Percentiles rank a stretch among this genome's conserved stretches.
These are phyloP conservation scores for Mycena chlorophos DNA, from an alignment of 768 basidiomycete species.

Conservation along the genomic window DNA sequence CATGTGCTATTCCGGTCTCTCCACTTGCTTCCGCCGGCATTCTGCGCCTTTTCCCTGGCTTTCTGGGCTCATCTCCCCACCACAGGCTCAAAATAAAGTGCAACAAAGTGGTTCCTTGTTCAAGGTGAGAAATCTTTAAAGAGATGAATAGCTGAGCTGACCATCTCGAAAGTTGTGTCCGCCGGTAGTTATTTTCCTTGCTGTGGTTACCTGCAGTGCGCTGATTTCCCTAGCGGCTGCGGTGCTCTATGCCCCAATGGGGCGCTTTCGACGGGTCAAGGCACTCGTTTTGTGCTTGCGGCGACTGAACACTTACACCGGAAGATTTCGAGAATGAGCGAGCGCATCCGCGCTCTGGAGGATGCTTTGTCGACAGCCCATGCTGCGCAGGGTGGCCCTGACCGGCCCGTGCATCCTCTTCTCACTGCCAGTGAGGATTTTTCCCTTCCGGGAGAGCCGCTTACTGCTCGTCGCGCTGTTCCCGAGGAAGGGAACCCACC, in stretches of 20 bases:
- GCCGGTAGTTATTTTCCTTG: too few relatives aligned
- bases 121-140: too few relatives aligned
- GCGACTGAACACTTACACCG: conserved; percentile 67
- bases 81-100: conserved; percentile 77
- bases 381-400: conserved; percentile 30
- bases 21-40: conserved; percentile 20
- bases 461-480: not conserved
- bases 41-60: conserved; percentile 31
- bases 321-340: conserved; percentile 51
- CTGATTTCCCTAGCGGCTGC: too few relatives aligned
- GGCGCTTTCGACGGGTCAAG: conserved; percentile 74
- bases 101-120: conserved; percentile 80
- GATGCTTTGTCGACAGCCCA: conserved; percentile 58
- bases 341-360: conserved; percentile 59
- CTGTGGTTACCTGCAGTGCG: too few relatives aligned
- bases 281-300: conserved; percentile 67
- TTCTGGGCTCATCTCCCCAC: conserved; percentile 18
- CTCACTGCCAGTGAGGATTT: conserved; percentile 30
- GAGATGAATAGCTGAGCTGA: too few relatives aligned
- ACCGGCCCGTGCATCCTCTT: conserved; percentile 47
- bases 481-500: not conserved
- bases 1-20: conserved; percentile 35
- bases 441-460: conserved; percentile 6
- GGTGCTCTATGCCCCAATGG: conserved; percentile 73
- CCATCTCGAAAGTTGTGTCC: conserved; percentile 38